phyloP scores from a whole-genome alignment of 1,284 basidiomycete genomes.

The Boletellus dicymbophilus region DNA sequence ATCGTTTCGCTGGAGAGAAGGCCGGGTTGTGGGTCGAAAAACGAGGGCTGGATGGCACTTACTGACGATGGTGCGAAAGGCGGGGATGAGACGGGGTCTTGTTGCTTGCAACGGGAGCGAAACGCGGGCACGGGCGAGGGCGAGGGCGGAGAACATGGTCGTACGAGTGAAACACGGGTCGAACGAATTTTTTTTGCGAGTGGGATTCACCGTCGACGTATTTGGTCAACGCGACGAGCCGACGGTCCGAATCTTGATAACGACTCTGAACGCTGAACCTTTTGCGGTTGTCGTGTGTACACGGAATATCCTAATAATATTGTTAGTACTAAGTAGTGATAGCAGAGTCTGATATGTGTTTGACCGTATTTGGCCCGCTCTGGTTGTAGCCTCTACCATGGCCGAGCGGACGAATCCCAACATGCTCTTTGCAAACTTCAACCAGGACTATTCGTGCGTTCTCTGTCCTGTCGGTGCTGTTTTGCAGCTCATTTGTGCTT shows the following conservation, averaged over 20 bases:
- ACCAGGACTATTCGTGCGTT: conserved; percentile 83
- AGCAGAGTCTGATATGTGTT: conserved; percentile 6
- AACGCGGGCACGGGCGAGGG: conserved; percentile 19
- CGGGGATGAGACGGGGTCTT: conserved; percentile 4
- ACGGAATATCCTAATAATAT: too few relatives aligned
- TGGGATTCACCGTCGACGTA: conserved; percentile 12
- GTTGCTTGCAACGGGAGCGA: conserved; percentile 7
- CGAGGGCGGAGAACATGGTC: conserved; percentile 26
- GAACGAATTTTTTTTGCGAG: neutral
- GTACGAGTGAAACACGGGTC: neutral
- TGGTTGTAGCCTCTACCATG: conserved; percentile 22
- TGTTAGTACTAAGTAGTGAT: too few relatives aligned
- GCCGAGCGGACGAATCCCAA: conserved; percentile 37
- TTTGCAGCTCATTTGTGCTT: neutral
- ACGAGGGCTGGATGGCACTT: conserved; percentile 10
- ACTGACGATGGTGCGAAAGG: conserved; percentile 32
- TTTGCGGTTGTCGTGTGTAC: too few relatives aligned
- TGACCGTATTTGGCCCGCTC: conserved; percentile 16
- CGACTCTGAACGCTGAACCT: too few relatives aligned
- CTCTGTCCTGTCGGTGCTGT: neutral
- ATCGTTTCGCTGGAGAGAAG: conserved; percentile 66
- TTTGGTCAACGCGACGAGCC: conserved; percentile 23
- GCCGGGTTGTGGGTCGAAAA: neutral
- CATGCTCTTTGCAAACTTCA: conserved; percentile 87
- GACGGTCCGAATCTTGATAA: conserved; percentile 5